Evolutionary conservation across 2,329 filamentous ascomycete genomes (phyloP).

Genomic region (Eutypella sp.): DNA sequence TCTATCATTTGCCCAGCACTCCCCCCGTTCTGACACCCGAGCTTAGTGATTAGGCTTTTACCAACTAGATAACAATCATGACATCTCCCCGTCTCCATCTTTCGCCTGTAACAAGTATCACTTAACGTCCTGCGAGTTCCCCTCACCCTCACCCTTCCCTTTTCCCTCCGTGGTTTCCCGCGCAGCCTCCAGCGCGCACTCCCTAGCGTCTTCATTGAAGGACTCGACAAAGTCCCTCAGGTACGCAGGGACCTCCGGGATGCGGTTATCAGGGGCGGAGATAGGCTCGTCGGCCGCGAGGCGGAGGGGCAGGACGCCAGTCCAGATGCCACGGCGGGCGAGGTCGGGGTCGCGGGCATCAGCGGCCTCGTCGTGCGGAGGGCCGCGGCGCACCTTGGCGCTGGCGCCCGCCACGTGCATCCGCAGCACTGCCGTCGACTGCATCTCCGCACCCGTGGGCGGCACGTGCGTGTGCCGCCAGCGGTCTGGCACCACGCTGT

Average conservation of each 20-base stretch:
- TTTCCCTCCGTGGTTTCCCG: slow-evolving; percentile 14
- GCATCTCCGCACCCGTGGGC: slow-evolving; percentile 68
- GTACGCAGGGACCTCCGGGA: slow-evolving; percentile 56
- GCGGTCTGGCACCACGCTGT: slow-evolving; percentile 63
- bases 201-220: slow-evolving; percentile 26
- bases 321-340: slow-evolving; percentile 45
- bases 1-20: too few relatives aligned
- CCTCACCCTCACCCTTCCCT: slow-evolving; percentile 9
- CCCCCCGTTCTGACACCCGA: too few relatives aligned
- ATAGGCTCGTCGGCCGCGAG: slow-evolving; percentile 60
- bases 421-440: slow-evolving; percentile 66
- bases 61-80: too few relatives aligned
- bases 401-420: slow-evolving; percentile 66
- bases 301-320: slow-evolving; percentile 58
- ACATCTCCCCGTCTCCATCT: too few relatives aligned
- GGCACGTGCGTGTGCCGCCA: slow-evolving; percentile 67
- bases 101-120: too few relatives aligned
- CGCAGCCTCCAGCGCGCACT: slow-evolving; percentile 18
- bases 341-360: slow-evolving; percentile 42
- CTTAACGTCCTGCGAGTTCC: too few relatives aligned
- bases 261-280: slow-evolving; percentile 52
- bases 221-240: slow-evolving; percentile 41
- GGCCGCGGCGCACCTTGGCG: slow-evolving; percentile 67
- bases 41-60: too few relatives aligned
- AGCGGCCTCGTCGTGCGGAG: slow-evolving; percentile 49